Base-by-base conservation (phyloP, 306 rosid species). In the Dalbergia oliveri region DNA sequence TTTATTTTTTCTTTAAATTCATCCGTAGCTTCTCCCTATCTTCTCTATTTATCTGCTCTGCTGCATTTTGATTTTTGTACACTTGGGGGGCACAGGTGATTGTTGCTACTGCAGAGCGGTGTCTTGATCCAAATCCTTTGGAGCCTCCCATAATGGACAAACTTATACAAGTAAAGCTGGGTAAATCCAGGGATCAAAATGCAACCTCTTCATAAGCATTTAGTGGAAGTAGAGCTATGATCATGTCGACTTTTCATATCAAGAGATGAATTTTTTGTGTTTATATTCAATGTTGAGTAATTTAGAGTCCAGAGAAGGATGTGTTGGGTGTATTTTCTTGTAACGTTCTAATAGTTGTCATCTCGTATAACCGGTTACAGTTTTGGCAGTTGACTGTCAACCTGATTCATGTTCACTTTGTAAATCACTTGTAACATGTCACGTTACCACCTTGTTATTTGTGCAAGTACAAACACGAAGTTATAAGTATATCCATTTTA, bases 91-190 rank as follows among this genome's bases (percentile, higher is more conserved):
- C 75, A 80, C 91, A 95, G 99, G 97, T 90, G 84, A 87, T 93
- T 83, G 96, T 95, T 66, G 96, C 94, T 68, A 90, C 93, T 12
- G 90, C 97, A 37, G 97, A 95, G 85, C 94, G 99, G 65, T 90
- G 98, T 82, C 98, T 95, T 9, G 99, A 95, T 67, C 92, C 98
- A 56, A 84, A 84, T 83, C 96, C 95, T 35, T 79, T 95, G 79
- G 98, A 93, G 77, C 92, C 93, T 65, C 93, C 97, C 73, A 95
- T 95, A 71, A 80, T 95, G 79, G 98, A 93, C 88, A 93, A 85
- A 80, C 99, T 93, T 66, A 80, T 89, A 90, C 96, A 86, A 78
- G 87, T 93, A 11, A 95, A 95, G 88, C 80, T 91, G 91, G 88
- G 88, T 14, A 92, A 90, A 79, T 78, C 88, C 37, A 83, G 65